These are phyloP conservation scores for Saturnispora saitoi DNA, from an alignment of 805 yeast species.

Conservation along the genomic window DNA sequence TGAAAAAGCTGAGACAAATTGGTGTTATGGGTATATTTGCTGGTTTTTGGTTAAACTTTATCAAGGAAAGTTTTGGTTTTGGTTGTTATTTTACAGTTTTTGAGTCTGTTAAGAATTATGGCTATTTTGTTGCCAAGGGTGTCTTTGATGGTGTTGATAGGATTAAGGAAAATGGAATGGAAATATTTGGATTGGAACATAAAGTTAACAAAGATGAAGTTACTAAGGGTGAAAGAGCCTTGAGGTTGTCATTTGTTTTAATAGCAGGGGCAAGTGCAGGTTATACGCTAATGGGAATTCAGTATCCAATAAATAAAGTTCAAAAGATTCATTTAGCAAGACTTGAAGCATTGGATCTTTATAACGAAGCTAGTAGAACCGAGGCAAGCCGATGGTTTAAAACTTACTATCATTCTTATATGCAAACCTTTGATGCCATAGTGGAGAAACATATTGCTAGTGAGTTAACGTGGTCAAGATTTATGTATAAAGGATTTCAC, in stretches of 20 bases:
- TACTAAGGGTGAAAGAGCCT: constrained; percentile 31
- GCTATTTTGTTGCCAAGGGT: constrained; percentile 40
- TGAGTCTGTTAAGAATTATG: constrained; percentile 68
- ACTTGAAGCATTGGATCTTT: constrained; percentile 70
- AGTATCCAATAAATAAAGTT: constrained; percentile 72
- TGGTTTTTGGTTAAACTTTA: constrained; percentile 68
- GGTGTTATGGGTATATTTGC: constrained; percentile 85
- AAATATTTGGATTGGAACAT: constrained; percentile 8
- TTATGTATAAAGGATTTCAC: constrained; percentile 74
- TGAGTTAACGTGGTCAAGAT: constrained; percentile 46
- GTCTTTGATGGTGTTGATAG: constrained; percentile 30
- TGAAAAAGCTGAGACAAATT: constrained; percentile 56
- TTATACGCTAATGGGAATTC: constrained; percentile 61
- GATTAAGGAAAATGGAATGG: constrained; percentile 5
- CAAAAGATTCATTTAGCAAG: constrained; percentile 75
- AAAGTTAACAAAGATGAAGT: constrained; percentile 24
- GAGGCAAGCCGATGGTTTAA: constrained; percentile 29
- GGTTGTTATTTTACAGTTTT: constrained; percentile 77
- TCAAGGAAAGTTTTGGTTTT: constrained; percentile 78
- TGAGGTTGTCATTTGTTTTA: constrained; percentile 62
- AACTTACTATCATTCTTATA: constrained; percentile 65
- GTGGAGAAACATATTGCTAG: constrained; percentile 46
- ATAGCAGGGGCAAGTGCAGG: constrained; percentile 89
- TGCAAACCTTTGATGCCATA: constrained; percentile 63
- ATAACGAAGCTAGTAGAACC: constrained; percentile 30